Base-by-base conservation (phyloP, 2,329 filamentous ascomycete species). In the Aspergillus viridinutans region DNA sequence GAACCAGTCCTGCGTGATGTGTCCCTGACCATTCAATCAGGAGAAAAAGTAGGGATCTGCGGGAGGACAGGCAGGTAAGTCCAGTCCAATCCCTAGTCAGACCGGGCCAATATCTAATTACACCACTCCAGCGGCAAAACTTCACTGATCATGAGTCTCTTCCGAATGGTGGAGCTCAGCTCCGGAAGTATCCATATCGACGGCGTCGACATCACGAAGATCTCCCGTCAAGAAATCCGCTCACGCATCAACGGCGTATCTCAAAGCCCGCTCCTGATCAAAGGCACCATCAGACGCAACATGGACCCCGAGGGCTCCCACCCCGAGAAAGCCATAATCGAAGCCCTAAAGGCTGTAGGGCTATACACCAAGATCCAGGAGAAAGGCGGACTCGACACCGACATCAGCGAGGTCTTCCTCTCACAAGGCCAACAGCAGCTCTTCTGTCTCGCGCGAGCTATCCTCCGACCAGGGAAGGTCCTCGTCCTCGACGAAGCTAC, bases 371-470 rank as follows among this genome's bases (percentile, higher is more conserved):
- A 70, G 14, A 69, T 78, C 28, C 52, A 72, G 56, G 70, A 72
- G 53, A 73, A 75, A 54, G 77, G 76, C 5, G 71, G 67, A 8
- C 62, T 79, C 2, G 71, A 74, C 58, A 68, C 70, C 2, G 69
- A 74, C 1, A 77, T 87, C 60, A 74, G 76, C n/a, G 71, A 78
- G 1, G 75, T 81, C 6, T 73, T 76, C 52, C 73, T 86, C 5
- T 81, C 78, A 4, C 79, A 81, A 35, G 86, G 86, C 0, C 85
- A 89, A 67, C 80, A 80, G 48, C 86, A 89, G 64, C 76, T 89
- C 0, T 86, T 89, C 62, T 85, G 81, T 60, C 77, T 89, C 1
- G 85, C 82, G 0, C 72, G 85, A 0, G 85, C 84, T 0, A 76
- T 88, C 20, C 68, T 88, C 7, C 72, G 80, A 8, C 67, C 70